Conservation (phyloP, 2,329 filamentous ascomycete genomes). For the Fusarium paranaense region DNA sequence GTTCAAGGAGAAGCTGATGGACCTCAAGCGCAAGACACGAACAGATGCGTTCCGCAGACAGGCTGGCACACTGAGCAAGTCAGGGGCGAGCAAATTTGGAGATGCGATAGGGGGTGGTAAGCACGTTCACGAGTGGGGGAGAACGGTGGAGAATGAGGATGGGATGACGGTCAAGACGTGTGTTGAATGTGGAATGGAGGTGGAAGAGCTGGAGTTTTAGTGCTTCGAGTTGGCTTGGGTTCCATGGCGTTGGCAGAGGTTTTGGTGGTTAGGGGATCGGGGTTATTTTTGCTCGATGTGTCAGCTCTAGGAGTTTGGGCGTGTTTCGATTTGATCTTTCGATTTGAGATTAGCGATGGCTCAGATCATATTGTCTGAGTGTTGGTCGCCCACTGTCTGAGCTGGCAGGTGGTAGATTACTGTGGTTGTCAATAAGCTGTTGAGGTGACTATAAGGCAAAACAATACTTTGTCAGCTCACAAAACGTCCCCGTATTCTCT, state of each 20-base stretch:
- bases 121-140: constrained; percentile 91
- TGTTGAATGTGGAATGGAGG: constrained; percentile 80
- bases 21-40: constrained; percentile 92
- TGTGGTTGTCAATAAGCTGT: neutral
- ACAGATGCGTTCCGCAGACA: constrained; percentile 89
- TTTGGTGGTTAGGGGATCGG: neutral
- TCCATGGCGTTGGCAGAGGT: neutral
- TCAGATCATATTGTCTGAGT: neutral
- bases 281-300: neutral
- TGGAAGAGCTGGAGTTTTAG: constrained; percentile 78
- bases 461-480: neutral
- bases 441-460: neutral
- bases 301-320: neutral
- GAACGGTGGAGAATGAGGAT: constrained; percentile 74
- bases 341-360: neutral
- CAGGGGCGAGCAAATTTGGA: constrained; percentile 74
- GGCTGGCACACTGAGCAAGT: constrained; percentile 67
- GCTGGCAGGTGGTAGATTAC: neutral
- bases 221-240: neutral
- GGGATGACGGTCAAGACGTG: constrained; percentile 87
- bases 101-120: constrained; percentile 77
- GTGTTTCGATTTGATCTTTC: neutral
- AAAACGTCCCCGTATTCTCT: neutral
- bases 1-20: constrained; percentile 88
- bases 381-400: neutral